phyloP scores from a whole-genome alignment of 73 alveolate genomes.

The Blepharisma stoltei region DNA sequence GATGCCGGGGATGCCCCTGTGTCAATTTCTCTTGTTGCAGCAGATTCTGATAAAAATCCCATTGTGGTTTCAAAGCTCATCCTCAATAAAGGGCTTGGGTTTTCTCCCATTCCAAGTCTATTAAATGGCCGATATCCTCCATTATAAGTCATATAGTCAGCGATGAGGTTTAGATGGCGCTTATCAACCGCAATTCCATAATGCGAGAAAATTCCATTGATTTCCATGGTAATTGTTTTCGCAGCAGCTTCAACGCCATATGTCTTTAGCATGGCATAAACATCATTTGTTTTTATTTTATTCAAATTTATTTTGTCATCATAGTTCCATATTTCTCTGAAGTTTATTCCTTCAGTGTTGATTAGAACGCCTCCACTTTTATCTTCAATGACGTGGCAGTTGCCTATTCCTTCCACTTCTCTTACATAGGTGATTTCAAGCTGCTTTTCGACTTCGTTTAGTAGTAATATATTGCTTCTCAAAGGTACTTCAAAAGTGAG shows the following conservation, averaged over 20 bases:
- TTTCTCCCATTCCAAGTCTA: slow-evolving; percentile 77
- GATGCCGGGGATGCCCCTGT: slow-evolving; percentile 59
- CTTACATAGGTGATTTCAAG: slow-evolving; percentile 37
- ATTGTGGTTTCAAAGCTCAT: slow-evolving; percentile 70
- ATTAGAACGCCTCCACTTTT: slow-evolving; percentile 63
- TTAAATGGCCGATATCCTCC: slow-evolving; percentile 92
- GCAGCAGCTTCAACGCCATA: slow-evolving; percentile 98
- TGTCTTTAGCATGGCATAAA: slow-evolving; percentile 74
- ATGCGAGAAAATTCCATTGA: slow-evolving; percentile 84
- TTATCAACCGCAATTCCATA: slow-evolving; percentile 95
- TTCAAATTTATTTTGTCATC: slow-evolving; percentile 79
- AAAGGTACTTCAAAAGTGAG: slow-evolving; percentile 18
- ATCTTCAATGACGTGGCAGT: slow-evolving; percentile 49
- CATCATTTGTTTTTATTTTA: slow-evolving; percentile 89
- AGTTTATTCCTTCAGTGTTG: slow-evolving; percentile 92
- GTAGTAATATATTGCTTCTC: not conserved
- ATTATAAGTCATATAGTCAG: slow-evolving; percentile 94
- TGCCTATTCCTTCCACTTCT: slow-evolving; percentile 47
- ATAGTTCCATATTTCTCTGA: slow-evolving; percentile 76
- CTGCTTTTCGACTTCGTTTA: slow-evolving; percentile 38
- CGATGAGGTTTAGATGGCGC: slow-evolving; percentile 94
- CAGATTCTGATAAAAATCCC: slow-evolving; percentile 39
- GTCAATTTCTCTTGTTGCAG: slow-evolving; percentile 43
- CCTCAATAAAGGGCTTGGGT: slow-evolving; percentile 62
- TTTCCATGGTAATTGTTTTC: slow-evolving; percentile 89